Base-by-base conservation (phyloP, 768 basidiomycete genomes). In the Leccinum fibrillosum region DNA sequence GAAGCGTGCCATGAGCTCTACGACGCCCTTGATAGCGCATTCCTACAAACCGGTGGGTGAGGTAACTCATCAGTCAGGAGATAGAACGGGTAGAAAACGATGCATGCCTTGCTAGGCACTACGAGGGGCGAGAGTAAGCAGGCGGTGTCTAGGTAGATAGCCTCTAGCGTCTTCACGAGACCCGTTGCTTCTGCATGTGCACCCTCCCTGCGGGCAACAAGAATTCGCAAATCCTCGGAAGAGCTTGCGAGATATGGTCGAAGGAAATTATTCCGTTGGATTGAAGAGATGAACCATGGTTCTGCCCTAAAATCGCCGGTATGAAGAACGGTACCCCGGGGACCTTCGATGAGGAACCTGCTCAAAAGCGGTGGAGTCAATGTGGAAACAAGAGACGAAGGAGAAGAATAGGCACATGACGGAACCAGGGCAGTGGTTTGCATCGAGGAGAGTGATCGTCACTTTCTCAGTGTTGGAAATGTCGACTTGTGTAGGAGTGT, bases 251-350 rank as follows among this genome's bases (percentile, higher is more conserved):
- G 69, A 65, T 92, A 97, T 8, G 83, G 82, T 59, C 86, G 82
- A 13, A 97, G 76, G 62, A 82, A 82, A 0, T 89, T 88, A 64
- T 93, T 91, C 25, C 82, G 82, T 25, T 70, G 73, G 1, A 98
- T 72, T 3, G 80, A 78, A 8, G 89, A 80, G 23, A 98, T 70
- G 64, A 91, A 90, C 79, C 84, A 86, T 1, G 86, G 82, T 68
- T 99, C 96, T 1, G 91, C 91, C 35, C 96, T 84, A 55, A 98
- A 80, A 71, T 99, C 96, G 34, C 96, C 96, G 0, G 96, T 98
- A 67, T 97, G 94, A 10, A 99, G 82, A 28, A 98, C 77, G 0
- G 91, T 79, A 8, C 87, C 85, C 55, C 79, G 71, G 4, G 77
- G 56, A 17, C 89, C 88, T 70, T 92, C 88, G 47, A 96, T 83